Evolutionary conservation across 108 stramenopile genomes (phyloP), one percentile per base, ranked within the genome.

Genomic region (Pseudonitzschia multiseries): DNA sequence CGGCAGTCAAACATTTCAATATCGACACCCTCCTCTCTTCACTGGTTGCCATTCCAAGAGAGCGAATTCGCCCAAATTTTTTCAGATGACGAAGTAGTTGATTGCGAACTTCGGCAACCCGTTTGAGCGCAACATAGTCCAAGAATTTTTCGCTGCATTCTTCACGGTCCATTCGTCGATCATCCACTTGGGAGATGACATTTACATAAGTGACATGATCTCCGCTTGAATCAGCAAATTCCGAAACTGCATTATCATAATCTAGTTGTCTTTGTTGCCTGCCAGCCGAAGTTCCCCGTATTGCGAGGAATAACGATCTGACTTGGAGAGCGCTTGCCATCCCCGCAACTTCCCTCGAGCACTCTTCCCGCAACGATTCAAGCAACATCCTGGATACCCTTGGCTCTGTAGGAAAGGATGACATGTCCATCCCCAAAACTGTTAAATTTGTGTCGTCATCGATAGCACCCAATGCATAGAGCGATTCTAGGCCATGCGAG

Each of bases 171-270:
- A 90, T 63, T 32, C 79, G 67, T 36, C 73, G 75, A 52, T 90
- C 89, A 22, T 89, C 87, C 57, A 81, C 77, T 65, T 94, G 91
- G 17, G 84, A 73, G 3, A 92, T 70, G 17, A 96, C 68, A 72
- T 95, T 95, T 14, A 87, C 89, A 73, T 79, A 94, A 4, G 96
- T 96, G 17, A 97, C 83, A 72, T 98, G 97, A 81, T 98, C 97
- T 0, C 96, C 96, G 74, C 84, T 86, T 1, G 83, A 76, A 70
- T 93, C 91, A 10, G 88, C 87, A 50, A 96, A 69, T 68, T 95
- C 90, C 42, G 85, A 78, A 79, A 97, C 91, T 29, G 95, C 91
- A 67, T 78, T 86, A 59, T 96, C 93, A 63, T 84, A 91, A 61
- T 84, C 81, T 40, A 85, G 60, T 52, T 77, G 75, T 40, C 87